Base-by-base conservation (phyloP, 345 rosid genomes). In the Eucalyptus regnans region DNA sequence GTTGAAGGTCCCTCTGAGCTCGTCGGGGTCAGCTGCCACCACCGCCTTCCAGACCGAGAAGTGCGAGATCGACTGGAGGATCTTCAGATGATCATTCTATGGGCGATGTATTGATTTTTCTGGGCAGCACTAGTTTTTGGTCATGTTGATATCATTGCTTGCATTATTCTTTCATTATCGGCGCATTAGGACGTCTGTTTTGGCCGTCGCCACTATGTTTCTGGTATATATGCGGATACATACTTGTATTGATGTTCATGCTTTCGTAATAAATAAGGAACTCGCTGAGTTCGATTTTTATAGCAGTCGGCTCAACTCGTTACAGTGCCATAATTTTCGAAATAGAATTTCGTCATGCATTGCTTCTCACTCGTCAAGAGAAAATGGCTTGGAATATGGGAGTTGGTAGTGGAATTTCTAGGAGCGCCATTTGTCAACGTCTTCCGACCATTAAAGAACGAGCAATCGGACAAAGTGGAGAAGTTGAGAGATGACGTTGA, bases 31-130 rank as follows among this genome's bases (percentile, higher is more conserved):
- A 41, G 86, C 90, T 33, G 44, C 87, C 54, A 66, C 88, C 23
- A n/a, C 89, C 23, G 17, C 52, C 43, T 90, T 90, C 43, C 33
- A 83, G 90, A 43, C 89, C 33, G 86, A 37, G 56, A 90, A 89
- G 88, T 90, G 92, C 89, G 86, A 89, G 13, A 33, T 89, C 37
- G 92, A 90, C 50, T 90, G 90, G 90, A 87, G 89, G 86, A 48
- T 49, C 25, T 18, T 60, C 60, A 64, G 31, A 50, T 33, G 80
- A 56, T 31, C 46, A 52, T 71, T 71, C 81, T 6, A 5, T 23
- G 46, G 60, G 12, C 54, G 62, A 46, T 41, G 31, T 17, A 12
- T 80, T 80, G 64, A 79, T 81, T 54, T 22, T 6, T n/a, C 54
- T 33, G 52, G 87, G 46, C 17, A 0, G 12, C 44, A 11, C 27